Evolutionary conservation across 495 filamentous ascomycete genomes (phyloP).

Genomic region (Penicillium manginii): DNA sequence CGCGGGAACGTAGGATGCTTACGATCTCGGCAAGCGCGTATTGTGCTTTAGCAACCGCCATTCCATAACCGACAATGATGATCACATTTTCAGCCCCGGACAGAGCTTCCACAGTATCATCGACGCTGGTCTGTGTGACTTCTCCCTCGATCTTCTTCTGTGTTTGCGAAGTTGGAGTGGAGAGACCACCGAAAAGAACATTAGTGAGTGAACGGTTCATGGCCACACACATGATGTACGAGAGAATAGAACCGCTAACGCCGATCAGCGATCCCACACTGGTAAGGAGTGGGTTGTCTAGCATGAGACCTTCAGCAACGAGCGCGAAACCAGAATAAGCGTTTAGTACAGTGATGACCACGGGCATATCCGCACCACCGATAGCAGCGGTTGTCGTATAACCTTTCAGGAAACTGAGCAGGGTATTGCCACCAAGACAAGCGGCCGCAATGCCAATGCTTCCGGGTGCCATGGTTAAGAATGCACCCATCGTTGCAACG

Average conservation of each 20-base stretch:
- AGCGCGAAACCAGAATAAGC: slow-evolving; percentile 84
- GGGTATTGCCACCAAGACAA: slow-evolving; percentile 71
- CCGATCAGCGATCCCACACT: slow-evolving; percentile 81
- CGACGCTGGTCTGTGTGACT: slow-evolving; percentile 70
- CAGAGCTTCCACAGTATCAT: slow-evolving; percentile 74
- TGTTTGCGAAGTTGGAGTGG: slow-evolving; percentile 53
- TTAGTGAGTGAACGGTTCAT: slow-evolving; percentile 84
- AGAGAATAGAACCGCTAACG: slow-evolving; percentile 79
- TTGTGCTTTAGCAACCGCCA: slow-evolving; percentile 87
- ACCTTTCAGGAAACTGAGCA: slow-evolving; percentile 78
- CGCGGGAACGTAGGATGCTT: slow-evolving; percentile 65
- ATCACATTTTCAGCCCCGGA: slow-evolving; percentile 75
- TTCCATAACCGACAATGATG: slow-evolving; percentile 83
- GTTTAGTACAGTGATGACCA: slow-evolving; percentile 84
- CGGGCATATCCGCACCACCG: slow-evolving; percentile 85
- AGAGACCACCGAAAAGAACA: slow-evolving; percentile 79
- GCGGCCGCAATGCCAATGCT: slow-evolving; percentile 72
- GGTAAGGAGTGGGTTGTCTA: slow-evolving; percentile 79
- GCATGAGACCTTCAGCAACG: slow-evolving; percentile 83
- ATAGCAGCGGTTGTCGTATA: slow-evolving; percentile 82
- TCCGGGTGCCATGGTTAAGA: slow-evolving; percentile 74
- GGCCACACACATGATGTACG: slow-evolving; percentile 79
- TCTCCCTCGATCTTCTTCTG: slow-evolving; percentile 75
- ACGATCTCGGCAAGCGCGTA: slow-evolving; percentile 82
- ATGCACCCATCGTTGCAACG: slow-evolving; percentile 76